A percentile compares a stretch with the other conserved stretches of the same genome.
These are phyloP conservation scores for Aspergillus conjunctus DNA, from an alignment of 495 filamentous ascomycete genomes.

Conservation along the genomic window DNA sequence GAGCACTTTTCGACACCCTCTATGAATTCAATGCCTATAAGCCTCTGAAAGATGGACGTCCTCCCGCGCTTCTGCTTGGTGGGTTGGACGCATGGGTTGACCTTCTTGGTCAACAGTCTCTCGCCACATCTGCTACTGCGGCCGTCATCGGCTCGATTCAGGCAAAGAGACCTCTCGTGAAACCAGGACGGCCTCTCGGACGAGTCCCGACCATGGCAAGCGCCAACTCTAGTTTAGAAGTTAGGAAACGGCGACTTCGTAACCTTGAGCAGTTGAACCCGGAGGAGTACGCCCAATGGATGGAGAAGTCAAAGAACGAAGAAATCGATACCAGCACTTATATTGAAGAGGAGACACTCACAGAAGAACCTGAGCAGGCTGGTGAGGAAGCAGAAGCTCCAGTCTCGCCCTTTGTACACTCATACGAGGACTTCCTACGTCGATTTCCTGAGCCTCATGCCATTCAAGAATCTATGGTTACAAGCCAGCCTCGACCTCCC, in stretches of 20 bases:
- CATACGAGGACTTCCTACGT: conserved; percentile 77
- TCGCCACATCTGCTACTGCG: conserved; percentile 60
- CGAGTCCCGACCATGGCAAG: conserved; percentile 56
- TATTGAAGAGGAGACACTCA: conserved; percentile 40
- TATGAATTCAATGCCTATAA: conserved; percentile 82
- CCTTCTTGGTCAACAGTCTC: conserved; percentile 68
- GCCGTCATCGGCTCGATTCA: conserved; percentile 51
- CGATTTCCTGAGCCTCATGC: conserved; percentile 74
- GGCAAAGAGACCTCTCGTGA: conserved; percentile 35
- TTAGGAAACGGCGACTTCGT: conserved; percentile 57
- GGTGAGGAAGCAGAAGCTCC: conserved; percentile 34
- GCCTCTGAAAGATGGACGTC: conserved; percentile 58
- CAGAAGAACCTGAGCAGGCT: conserved; percentile 43
- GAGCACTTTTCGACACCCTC: conserved; percentile 74
- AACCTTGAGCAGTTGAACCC: conserved; percentile 61
- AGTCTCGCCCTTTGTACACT: conserved; percentile 50
- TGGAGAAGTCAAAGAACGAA: conserved; percentile 59
- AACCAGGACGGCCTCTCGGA: conserved; percentile 51
- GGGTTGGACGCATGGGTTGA: conserved; percentile 86
- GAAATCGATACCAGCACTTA: conserved; percentile 51
- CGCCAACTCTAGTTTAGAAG: conserved; percentile 52
- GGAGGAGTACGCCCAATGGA: conserved; percentile 62
- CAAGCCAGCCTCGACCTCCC: conserved; percentile 32
- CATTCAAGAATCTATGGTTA: conserved; percentile 75
- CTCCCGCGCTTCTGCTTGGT: conserved; percentile 76